These are phyloP conservation scores for Sporisorium sorghi DNA, from an alignment of 1,284 basidiomycete genomes.

Conservation along the genomic window DNA sequence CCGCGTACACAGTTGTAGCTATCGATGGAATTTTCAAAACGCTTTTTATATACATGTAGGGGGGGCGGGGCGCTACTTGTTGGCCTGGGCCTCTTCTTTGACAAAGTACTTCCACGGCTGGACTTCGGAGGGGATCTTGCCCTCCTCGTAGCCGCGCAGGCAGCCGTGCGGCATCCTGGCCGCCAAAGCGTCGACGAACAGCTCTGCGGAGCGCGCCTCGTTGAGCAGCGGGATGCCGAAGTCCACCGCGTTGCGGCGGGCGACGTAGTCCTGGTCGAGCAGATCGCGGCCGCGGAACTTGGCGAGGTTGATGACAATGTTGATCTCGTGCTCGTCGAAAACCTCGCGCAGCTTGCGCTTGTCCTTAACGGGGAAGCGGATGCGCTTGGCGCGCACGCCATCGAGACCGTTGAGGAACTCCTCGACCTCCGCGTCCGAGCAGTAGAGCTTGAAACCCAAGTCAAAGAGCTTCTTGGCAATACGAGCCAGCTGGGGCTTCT, in stretches of 20 bases:
- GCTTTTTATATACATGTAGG: too few species aligned
- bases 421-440: constrained; percentile 84
- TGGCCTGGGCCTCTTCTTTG: constrained; percentile 36
- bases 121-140: constrained; percentile 91
- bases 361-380: constrained; percentile 96
- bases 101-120: constrained; percentile 65
- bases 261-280: constrained; percentile 95
- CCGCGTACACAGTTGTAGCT: too few species aligned
- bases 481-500: constrained; percentile 81
- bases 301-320: constrained; percentile 93
- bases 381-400: constrained; percentile 77
- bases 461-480: constrained; percentile 76
- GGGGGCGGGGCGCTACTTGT: too few species aligned
- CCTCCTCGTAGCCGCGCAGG: constrained; percentile 85
- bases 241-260: constrained; percentile 72
- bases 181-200: constrained; percentile 90
- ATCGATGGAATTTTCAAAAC: too few species aligned
- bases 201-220: constrained; percentile 86
- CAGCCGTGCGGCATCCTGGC: constrained; percentile 89
- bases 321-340: constrained; percentile 90
- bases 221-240: constrained; percentile 80
- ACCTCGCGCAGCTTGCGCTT: constrained; percentile 90
- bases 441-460: constrained; percentile 91
- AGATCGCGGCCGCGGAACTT: constrained; percentile 81
- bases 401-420: constrained; percentile 78